Conservation (phyloP, 768 basidiomycete species). For the Pleurotus cornucopiae region DNA sequence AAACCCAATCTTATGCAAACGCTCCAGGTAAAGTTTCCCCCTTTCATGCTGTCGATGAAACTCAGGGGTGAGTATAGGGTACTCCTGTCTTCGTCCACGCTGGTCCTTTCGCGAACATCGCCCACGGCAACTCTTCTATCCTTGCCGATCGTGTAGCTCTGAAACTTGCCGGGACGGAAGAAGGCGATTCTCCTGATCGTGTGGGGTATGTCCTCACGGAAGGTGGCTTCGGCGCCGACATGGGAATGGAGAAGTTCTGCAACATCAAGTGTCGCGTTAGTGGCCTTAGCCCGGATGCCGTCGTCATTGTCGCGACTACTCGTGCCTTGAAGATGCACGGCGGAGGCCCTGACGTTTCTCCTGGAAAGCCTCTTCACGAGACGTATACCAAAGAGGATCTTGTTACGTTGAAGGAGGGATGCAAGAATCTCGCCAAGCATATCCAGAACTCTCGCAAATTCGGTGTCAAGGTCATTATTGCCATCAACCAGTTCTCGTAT, state of each 20-base stretch:
- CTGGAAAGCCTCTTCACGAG: constrained; percentile 89
- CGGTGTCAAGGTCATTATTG: constrained; percentile 93
- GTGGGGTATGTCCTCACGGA: constrained; percentile 97
- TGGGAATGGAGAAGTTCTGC: constrained; percentile 99
- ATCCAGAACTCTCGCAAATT: constrained; percentile 95
- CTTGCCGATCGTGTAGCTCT: constrained; percentile 96
- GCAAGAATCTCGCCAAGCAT: constrained; percentile 89
- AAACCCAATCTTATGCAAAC: constrained; percentile 99
- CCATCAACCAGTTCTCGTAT: constrained; percentile 91
- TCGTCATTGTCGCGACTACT: constrained; percentile 94
- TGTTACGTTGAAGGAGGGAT: constrained; percentile 84
- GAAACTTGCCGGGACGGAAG: constrained; percentile 93
- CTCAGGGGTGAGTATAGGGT: constrained; percentile 42
- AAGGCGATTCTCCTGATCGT: constrained; percentile 76
- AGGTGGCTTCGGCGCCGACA: constrained; percentile 98
- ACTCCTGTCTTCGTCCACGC: constrained; percentile 99
- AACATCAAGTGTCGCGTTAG: constrained; percentile 98
- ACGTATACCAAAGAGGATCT: constrained; percentile 95
- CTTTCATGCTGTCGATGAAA: neutral
- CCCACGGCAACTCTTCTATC: constrained; percentile 97
- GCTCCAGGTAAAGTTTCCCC: constrained; percentile 50
- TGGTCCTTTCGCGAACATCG: constrained; percentile 98
- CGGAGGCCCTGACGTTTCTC: constrained; percentile 93
- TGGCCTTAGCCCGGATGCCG: constrained; percentile 90
- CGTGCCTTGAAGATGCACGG: constrained; percentile 99